phyloP scores from a whole-genome alignment of 371 early-diverging fungal species.

The Mucor lusitanicus region DNA sequence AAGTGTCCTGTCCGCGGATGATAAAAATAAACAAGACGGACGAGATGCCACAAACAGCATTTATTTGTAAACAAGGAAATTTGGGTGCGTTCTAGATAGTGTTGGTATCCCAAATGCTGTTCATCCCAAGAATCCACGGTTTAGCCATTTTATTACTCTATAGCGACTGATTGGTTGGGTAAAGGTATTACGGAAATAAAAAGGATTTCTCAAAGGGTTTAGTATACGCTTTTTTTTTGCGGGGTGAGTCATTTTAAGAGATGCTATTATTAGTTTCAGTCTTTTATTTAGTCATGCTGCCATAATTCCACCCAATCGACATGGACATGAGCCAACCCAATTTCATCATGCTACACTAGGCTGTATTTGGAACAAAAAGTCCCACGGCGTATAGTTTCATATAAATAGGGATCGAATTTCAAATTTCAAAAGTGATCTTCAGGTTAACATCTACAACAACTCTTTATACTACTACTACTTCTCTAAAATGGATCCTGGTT shows the following conservation, averaged over 20 bases:
- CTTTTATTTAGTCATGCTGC: background rate
- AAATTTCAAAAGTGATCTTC: conserved; percentile 3
- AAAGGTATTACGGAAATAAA: background rate
- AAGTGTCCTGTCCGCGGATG: background rate
- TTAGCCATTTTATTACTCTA: background rate
- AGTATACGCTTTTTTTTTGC: background rate
- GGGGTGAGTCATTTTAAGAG: background rate
- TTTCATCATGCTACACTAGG: conserved; percentile 13
- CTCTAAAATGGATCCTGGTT: conserved; percentile 50
- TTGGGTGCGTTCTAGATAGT: background rate
- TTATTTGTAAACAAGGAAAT: background rate
- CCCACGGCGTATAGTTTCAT: conserved; percentile 15
- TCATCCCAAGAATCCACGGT: background rate
- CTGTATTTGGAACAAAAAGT: conserved; percentile 13
- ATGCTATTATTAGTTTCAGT: background rate
- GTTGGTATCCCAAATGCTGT: background rate
- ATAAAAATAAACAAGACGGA: background rate
- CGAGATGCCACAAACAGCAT: background rate
- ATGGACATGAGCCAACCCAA: background rate
- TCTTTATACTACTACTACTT: background rate
- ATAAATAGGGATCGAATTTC: conserved; percentile 11
- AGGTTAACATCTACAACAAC: background rate
- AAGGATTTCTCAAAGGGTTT: background rate
- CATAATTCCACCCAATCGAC: background rate
- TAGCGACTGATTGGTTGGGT: background rate